phyloP scores from a whole-genome alignment of 768 basidiomycete species.

The Kwoniella pini region DNA sequence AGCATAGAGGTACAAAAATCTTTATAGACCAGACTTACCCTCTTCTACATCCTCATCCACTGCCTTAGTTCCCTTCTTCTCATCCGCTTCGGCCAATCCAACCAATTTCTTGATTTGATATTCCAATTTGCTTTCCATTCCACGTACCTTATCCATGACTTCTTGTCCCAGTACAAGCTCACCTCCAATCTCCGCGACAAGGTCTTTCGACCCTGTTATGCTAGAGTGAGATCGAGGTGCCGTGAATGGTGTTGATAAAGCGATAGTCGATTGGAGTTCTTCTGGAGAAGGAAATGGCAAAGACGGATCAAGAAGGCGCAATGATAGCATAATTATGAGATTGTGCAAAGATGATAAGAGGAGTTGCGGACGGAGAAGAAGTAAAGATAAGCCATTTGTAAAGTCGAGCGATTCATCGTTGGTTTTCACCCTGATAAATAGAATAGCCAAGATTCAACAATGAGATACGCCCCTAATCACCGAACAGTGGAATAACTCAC shows the following conservation, averaged over 20 bases:
- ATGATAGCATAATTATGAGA: slow-evolving; percentile 64
- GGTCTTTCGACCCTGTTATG: not conserved
- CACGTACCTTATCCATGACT: slow-evolving; percentile 82
- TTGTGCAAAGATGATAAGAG: slow-evolving; percentile 84
- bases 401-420: slow-evolving; percentile 38
- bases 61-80: slow-evolving; percentile 30
- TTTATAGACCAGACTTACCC: slow-evolving; percentile 58
- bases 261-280: slow-evolving; percentile 10
- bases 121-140: slow-evolving; percentile 79
- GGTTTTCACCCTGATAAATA: slow-evolving; percentile 25
- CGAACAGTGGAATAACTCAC: slow-evolving; percentile 16
- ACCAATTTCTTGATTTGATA: slow-evolving; percentile 97
- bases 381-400: slow-evolving; percentile 74
- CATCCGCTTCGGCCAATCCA: slow-evolving; percentile 64
- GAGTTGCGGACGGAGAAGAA: slow-evolving; percentile 82
- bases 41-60: slow-evolving; percentile 59
- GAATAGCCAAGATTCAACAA: not conserved
- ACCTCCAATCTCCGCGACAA: slow-evolving; percentile 66
- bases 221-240: not conserved
- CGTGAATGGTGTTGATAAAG: slow-evolving; percentile 16
- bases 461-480: not conserved
- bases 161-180: slow-evolving; percentile 75
- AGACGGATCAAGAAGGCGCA: slow-evolving; percentile 19
- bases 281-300: slow-evolving; percentile 9
- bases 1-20: slow-evolving; percentile 2